These are phyloP conservation scores for Citrus unshiu DNA, from an alignment of 345 rosid species.

Conservation along the genomic window DNA sequence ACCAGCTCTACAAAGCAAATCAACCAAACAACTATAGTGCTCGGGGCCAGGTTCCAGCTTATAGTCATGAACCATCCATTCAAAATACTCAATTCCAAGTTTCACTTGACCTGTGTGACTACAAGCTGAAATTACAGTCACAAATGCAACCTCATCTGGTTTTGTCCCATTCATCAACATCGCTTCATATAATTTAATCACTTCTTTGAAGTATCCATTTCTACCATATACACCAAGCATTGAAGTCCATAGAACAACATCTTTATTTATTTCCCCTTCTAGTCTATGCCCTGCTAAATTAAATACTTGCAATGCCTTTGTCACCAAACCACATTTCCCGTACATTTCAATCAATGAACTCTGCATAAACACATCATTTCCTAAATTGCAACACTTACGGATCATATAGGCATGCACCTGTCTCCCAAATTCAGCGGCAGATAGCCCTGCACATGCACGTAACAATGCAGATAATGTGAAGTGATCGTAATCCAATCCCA, in stretches of 20 bases:
- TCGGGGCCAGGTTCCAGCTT: conserved; percentile 39
- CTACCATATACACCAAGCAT: conserved; percentile 47
- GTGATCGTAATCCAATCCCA: conserved; percentile 39
- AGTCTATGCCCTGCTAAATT: conserved; percentile 23
- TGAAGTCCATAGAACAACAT: conserved; percentile 62
- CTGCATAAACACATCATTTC: conserved; percentile 41
- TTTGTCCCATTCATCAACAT: conserved; percentile 37
- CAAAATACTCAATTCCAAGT: conserved; percentile 47
- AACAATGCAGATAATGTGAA: conserved; percentile 38
- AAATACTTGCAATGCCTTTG: conserved; percentile 44
- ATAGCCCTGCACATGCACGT: conserved; percentile 34
- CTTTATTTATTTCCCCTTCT: conserved; percentile 23
- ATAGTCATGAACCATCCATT: conserved; percentile 35
- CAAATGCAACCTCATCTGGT: conserved; percentile 51
- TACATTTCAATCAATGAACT: conserved; percentile 65
- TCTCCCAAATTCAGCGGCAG: conserved; percentile 41
- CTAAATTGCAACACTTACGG: conserved; percentile 27
- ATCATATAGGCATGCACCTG: conserved; percentile 42
- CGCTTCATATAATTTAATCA: conserved; percentile 33
- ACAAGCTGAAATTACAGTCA: conserved; percentile 59
- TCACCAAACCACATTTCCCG: conserved; percentile 49
- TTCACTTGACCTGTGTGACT: conserved; percentile 50
- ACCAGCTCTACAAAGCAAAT: conserved; percentile 54
- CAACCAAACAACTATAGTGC: conserved; percentile 57
- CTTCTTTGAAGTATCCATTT: conserved; percentile 38